phyloP scores from a whole-genome alignment of 768 basidiomycete species.

The Pulveroboletus sp. region DNA sequence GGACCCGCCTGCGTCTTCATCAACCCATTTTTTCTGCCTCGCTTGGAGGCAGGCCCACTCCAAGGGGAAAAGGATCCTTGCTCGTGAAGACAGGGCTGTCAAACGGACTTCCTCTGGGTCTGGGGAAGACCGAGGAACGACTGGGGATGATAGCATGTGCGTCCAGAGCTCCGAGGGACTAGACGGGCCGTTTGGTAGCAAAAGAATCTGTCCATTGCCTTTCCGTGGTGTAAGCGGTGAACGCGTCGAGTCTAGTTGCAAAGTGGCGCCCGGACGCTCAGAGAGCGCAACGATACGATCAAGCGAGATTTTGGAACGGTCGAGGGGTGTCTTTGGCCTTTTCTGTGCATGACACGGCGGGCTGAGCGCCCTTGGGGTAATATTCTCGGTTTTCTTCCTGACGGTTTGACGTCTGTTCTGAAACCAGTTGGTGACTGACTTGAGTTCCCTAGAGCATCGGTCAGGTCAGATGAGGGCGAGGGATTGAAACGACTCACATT shows the following conservation, averaged over 20 bases:
- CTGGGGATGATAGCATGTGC: slow-evolving; percentile 30
- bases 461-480: slow-evolving; percentile 5
- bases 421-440: slow-evolving; percentile 77
- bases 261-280: slow-evolving; percentile 25
- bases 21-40: slow-evolving; percentile 28
- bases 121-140: slow-evolving; percentile 15
- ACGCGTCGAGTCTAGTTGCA: slow-evolving; percentile 4
- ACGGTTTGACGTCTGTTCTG: slow-evolving; percentile 72
- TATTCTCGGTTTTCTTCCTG: slow-evolving; percentile 28
- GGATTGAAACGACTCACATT: slow-evolving; percentile 28
- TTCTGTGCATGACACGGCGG: slow-evolving; percentile 5
- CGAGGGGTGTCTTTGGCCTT: slow-evolving; percentile 13
- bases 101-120: slow-evolving; percentile 25
- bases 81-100: slow-evolving; percentile 26
- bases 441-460: slow-evolving; percentile 48
- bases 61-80: slow-evolving; percentile 51
- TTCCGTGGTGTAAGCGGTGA: slow-evolving; percentile 30
- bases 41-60: slow-evolving; percentile 72
- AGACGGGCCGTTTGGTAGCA: background rate
- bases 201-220: no score
- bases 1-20: slow-evolving; percentile 19
- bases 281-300: slow-evolving; percentile 29
- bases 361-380: slow-evolving; percentile 8
- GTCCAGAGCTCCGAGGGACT: slow-evolving; percentile 28
- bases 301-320: slow-evolving; percentile 29